These are phyloP conservation scores for Ettlia oleoabundans DNA, from an alignment of 139 green algal genomes.

Conservation along the genomic window DNA sequence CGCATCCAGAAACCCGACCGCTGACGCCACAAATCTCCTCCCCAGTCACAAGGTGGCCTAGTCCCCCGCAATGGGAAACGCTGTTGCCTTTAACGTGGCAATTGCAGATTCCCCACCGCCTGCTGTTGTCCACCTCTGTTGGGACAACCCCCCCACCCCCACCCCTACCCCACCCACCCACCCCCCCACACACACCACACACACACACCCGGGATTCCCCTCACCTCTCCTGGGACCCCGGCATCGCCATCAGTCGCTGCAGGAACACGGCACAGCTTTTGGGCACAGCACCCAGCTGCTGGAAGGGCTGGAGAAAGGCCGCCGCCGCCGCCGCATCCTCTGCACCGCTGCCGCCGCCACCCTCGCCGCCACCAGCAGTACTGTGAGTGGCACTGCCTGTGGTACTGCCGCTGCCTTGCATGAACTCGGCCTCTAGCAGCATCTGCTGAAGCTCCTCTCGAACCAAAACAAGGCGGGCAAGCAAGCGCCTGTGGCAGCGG, in stretches of 20 bases:
- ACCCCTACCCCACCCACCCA: too few relatives aligned
- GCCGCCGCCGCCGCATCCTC: background rate
- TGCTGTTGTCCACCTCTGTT: too few relatives aligned
- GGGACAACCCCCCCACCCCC: too few relatives aligned
- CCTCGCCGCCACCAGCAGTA: too few relatives aligned
- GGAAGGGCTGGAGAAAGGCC: conserved; percentile 4
- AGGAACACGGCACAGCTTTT: background rate
- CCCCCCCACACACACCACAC: too few relatives aligned
- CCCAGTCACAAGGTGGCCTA: too few relatives aligned
- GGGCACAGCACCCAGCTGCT: conserved; percentile 2
- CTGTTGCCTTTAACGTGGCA: too few relatives aligned
- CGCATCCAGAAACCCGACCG: background rate
- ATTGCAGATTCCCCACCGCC: too few relatives aligned
- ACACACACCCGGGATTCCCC: background rate
- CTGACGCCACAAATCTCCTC: too few relatives aligned
- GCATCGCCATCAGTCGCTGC: conserved; percentile 32
- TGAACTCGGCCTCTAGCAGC: background rate
- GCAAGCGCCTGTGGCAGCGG: background rate
- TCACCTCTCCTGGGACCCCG: background rate
- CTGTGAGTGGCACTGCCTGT: too few relatives aligned
- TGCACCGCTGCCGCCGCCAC: background rate
- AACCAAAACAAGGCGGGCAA: conserved; percentile 30
- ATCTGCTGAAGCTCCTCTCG: conserved; percentile 23
- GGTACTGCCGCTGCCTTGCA: background rate
- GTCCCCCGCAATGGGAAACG: too few relatives aligned